Evolutionary conservation across 2,329 filamentous ascomycete genomes (phyloP).

Genomic region (Xylariaceae sp.): DNA sequence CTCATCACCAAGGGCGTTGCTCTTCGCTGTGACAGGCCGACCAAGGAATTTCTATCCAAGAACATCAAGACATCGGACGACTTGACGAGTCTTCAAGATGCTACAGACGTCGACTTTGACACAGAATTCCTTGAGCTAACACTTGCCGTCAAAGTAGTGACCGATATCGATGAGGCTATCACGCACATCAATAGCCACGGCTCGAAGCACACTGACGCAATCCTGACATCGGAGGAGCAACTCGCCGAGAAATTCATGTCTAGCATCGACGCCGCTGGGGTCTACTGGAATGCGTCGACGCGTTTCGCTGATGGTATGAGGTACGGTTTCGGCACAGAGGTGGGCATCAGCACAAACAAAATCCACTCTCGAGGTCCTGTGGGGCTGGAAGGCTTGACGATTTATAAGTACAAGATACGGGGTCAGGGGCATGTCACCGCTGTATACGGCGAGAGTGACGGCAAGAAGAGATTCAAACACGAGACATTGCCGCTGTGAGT

Average conservation of each 20-base stretch:
- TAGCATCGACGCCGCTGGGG: constrained; percentile 81
- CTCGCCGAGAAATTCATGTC: constrained; percentile 80
- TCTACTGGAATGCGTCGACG: constrained; percentile 96
- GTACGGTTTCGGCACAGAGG: constrained; percentile 96
- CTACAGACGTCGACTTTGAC: constrained; percentile 68
- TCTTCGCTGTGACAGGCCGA: constrained; percentile 71
- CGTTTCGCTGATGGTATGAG: constrained; percentile 95
- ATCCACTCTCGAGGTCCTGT: constrained; percentile 93
- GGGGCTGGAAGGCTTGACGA: constrained; percentile 88
- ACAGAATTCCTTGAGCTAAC: constrained; percentile 87
- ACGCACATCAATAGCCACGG: constrained; percentile 88
- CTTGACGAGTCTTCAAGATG: constrained; percentile 55
- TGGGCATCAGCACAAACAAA: constrained; percentile 98
- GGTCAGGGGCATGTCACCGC: constrained; percentile 79
- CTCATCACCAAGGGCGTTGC: constrained; percentile 74
- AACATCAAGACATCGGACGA: constrained; percentile 28
- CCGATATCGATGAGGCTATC: constrained; percentile 66
- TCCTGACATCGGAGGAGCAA: constrained; percentile 66
- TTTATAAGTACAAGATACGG: constrained; percentile 92
- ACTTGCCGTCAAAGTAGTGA: constrained; percentile 78
- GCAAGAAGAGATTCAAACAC: constrained; percentile 57
- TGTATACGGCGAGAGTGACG: constrained; percentile 65
- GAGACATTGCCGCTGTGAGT: constrained; percentile 40
- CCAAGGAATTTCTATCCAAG: constrained; percentile 59
- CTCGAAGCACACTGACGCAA: constrained; percentile 90